Evolutionary conservation across 805 yeast species (phyloP), one percentile per base, ranked within the genome.

Genomic region (Candida nonsorbophila): DNA sequence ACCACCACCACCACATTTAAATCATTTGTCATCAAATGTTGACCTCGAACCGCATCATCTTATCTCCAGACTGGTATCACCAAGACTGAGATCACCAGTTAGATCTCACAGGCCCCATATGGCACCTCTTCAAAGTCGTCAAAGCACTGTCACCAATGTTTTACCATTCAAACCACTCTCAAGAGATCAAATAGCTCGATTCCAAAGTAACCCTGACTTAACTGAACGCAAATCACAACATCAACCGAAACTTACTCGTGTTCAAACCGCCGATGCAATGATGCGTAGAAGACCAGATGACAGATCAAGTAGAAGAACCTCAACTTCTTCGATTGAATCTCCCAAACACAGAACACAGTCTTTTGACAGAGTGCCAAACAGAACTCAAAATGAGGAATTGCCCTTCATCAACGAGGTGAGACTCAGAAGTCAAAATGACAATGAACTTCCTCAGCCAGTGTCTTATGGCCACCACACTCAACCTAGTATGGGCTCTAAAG

Each of bases 351-450:
- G n/a, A n/a, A n/a, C n/a, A n/a, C n/a, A n/a, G n/a, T n/a, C n/a
- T n/a, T n/a, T n/a, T n/a, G n/a, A n/a, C n/a, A n/a, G n/a, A n/a
- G n/a, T n/a, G n/a, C n/a, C n/a, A n/a, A n/a, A n/a, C n/a, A n/a
- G n/a, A 18, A 6, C 15, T 14, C 14, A 23, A 6, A 24, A 39
- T 13, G 56, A 52, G 15, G 67, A 59, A 17, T 47, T 61, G 30
- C 67, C 67, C 7, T 51, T 61, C 20, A 53, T 55, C 24, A 56
- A 58, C 35, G 62, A 58, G 35, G 53, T 61, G 24, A 51, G 45
- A 30, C 42, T 60, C 22, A 31, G 42, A 16, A 39, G 46, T 24
- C 30, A 36, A 4, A 36, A 33, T 16, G 38, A 35, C 11, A 40
- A 28, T 10, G n/a, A n/a, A 21, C 24, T 17, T 15, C 16, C n/a